phyloP scores from a whole-genome alignment of 768 basidiomycete species.

The Suillus clintonianus region DNA sequence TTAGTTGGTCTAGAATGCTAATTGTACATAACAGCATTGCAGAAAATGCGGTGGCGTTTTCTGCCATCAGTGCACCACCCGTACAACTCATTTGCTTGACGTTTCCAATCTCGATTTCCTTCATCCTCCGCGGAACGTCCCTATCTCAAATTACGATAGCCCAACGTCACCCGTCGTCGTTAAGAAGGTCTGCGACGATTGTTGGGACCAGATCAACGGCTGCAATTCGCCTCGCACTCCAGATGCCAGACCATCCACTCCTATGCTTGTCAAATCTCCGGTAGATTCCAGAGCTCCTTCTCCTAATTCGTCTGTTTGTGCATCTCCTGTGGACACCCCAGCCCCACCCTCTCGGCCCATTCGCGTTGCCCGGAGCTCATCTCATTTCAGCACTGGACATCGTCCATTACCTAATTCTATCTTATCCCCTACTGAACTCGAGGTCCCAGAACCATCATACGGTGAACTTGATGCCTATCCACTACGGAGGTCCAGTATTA shows the following conservation, averaged over 20 bases:
- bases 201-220: conserved; percentile 74
- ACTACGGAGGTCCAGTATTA: conserved; percentile 59
- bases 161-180: conserved; percentile 58
- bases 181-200: conserved; percentile 76
- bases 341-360: conserved; percentile 18
- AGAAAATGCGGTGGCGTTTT: conserved; percentile 83
- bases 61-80: conserved; percentile 63
- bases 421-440: conserved; percentile 25
- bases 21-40: conserved; percentile 58
- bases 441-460: conserved; percentile 47
- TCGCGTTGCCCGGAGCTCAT: conserved; percentile 27
- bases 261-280: conserved; percentile 37
- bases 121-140: conserved; percentile 68
- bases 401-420: conserved; percentile 26
- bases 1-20: conserved; percentile 15
- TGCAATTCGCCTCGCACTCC: conserved; percentile 44
- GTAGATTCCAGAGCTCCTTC: conserved; percentile 33
- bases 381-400: conserved; percentile 28
- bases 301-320: conserved; percentile 36
- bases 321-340: conserved; percentile 31
- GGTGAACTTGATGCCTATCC: conserved; percentile 79
- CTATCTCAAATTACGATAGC: conserved; percentile 57
- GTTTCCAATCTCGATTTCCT: conserved; percentile 71
- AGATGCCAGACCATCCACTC: conserved; percentile 35
- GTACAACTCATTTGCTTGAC: conserved; percentile 66